Conservation (phyloP, 1,139 yeast genomes). For the Kluyveromyces sp. region DNA sequence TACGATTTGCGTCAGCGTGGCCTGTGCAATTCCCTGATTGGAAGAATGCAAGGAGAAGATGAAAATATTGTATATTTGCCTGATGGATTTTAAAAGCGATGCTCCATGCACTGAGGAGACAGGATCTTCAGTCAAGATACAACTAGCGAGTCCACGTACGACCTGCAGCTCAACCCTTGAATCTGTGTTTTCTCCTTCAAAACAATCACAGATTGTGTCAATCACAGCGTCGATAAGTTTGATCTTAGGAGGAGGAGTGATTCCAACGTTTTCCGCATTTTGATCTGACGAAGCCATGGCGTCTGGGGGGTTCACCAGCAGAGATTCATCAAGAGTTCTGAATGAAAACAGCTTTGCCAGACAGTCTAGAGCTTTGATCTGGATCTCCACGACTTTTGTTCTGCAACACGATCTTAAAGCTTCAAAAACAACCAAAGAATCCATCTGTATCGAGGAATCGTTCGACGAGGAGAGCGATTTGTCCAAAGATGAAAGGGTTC, state of each 20-base stretch:
- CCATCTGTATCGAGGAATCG: constrained; percentile 31
- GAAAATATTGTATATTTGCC: constrained; percentile 90
- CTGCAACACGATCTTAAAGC: constrained; percentile 56
- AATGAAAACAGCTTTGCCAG: constrained; percentile 60
- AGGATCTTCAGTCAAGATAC: constrained; percentile 62
- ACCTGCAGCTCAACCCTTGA: constrained; percentile 85
- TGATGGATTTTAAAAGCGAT: constrained; percentile 76
- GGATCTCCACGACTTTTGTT: constrained; percentile 44
- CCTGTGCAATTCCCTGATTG: constrained; percentile 94
- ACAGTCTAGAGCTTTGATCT: constrained; percentile 55
- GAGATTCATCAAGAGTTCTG: constrained; percentile 49
- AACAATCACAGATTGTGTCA: constrained; percentile 76
- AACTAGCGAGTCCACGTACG: constrained; percentile 83
- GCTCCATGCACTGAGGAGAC: constrained; percentile 83
- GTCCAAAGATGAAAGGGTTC: constrained; percentile 20
- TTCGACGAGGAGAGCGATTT: constrained; percentile 18
- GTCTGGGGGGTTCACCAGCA: constrained; percentile 37
- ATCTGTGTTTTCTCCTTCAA: constrained; percentile 89
- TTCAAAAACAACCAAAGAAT: constrained; percentile 48
- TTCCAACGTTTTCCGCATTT: constrained; percentile 31
- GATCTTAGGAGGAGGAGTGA: constrained; percentile 48
- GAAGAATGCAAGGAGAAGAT: constrained; percentile 73
- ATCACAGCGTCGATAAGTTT: constrained; percentile 77
- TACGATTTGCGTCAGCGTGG: constrained; percentile 85
- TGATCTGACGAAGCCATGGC: constrained; percentile 33